Evolutionary conservation across 1,284 basidiomycete species (phyloP).

Genomic region (Irpex sp.): DNA sequence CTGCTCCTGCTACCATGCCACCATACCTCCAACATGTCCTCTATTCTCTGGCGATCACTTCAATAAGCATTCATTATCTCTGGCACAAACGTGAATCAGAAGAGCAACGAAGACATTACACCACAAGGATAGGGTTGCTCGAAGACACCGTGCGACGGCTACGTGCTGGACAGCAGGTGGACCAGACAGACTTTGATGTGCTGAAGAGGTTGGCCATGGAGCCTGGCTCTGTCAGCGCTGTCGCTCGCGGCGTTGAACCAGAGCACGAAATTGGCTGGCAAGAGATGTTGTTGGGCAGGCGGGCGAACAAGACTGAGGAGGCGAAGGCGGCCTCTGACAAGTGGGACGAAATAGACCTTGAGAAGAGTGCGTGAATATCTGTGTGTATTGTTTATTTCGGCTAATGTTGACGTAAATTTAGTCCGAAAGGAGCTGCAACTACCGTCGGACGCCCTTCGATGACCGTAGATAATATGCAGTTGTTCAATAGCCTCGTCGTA

Average conservation of each 20-base stretch:
- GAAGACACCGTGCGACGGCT: constrained; percentile 49
- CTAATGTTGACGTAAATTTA: background rate
- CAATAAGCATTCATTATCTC: constrained; percentile 59
- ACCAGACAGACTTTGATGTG: constrained; percentile 45
- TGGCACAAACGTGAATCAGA: constrained; percentile 43
- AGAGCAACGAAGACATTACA: constrained; percentile 44
- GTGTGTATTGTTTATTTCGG: background rate
- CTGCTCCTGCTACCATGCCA: constrained; percentile 17
- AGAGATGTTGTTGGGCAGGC: constrained; percentile 29
- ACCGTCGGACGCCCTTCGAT: background rate
- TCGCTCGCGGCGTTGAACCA: constrained; percentile 13
- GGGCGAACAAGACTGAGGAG: constrained; percentile 3
- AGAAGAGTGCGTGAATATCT: constrained; percentile 7
- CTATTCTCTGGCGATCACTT: constrained; percentile 57
- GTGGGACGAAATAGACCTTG: constrained; percentile 21
- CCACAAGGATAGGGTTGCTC: constrained; percentile 58
- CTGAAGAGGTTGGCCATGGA: constrained; percentile 39
- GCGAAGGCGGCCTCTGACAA: constrained; percentile 12
- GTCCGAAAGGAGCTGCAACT: constrained; percentile 8
- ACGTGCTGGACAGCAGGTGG: constrained; percentile 36
- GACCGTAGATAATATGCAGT: too few species aligned
- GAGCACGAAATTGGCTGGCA: constrained; percentile 27
- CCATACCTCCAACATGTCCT: constrained; percentile 48
- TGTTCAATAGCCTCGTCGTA: too few species aligned
- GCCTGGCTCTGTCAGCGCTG: constrained; percentile 12